phyloP scores from a whole-genome alignment of 2,329 filamentous ascomycete species.

The Helicocarpus griseus region DNA sequence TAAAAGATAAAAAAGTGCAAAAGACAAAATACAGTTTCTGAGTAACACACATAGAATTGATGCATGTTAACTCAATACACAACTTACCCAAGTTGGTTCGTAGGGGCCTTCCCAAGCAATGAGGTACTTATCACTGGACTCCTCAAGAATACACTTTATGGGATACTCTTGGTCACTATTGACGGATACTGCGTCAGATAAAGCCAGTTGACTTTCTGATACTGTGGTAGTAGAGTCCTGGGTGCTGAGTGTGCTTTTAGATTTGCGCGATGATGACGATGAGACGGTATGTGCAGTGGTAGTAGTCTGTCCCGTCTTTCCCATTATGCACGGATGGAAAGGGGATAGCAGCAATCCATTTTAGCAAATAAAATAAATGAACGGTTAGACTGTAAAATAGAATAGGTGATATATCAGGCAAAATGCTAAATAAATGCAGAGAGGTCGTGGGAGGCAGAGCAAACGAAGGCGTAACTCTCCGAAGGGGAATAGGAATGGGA shows the following conservation, averaged over 20 bases:
- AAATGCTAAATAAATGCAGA: background rate
- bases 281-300: background rate
- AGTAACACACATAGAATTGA: background rate
- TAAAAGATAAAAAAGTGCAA: background rate
- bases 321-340: constrained; percentile 3
- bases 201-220: background rate
- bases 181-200: constrained; percentile 3
- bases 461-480: background rate
- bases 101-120: constrained; percentile 31
- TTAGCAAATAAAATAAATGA: background rate
- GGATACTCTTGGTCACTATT: constrained; percentile 24
- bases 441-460: background rate
- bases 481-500: background rate
- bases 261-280: background rate
- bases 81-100: constrained; percentile 30
- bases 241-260: background rate
- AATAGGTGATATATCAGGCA: background rate
- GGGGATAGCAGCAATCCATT: background rate
- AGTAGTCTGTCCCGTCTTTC: background rate
- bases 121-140: constrained; percentile 26
- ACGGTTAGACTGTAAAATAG: background rate
- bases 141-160: constrained; percentile 28
- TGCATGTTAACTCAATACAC: background rate
- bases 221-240: background rate
- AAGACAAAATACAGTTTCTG: background rate